Evolutionary conservation across 208 protist genomes (phyloP), one percentile per base, ranked within the genome.

Genomic region (Lotmaria passim): DNA sequence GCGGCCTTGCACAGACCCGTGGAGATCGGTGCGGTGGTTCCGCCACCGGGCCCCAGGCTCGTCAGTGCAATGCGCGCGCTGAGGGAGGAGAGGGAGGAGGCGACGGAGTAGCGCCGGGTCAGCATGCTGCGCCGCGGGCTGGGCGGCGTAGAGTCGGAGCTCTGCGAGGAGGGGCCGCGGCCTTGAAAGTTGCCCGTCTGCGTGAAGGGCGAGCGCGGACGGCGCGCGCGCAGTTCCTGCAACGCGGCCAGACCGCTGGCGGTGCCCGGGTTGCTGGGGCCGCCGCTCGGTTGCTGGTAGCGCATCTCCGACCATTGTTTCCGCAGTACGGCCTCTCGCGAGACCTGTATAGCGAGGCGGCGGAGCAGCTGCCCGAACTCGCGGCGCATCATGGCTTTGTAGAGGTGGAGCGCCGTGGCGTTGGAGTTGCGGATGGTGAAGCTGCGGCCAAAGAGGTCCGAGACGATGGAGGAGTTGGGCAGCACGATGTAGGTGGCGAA

Each of bases 401-500:
- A 92, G 60, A 82, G 63, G 14, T 69, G 69, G 19, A 74, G 60
- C 31, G 92, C 51, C 6, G 62, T 57, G 11, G 68, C 70, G 24
- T 81, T 79, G 0, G 83, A 84, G 78, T 83, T 89, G 58, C 86
- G 86, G 12, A 87, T 70, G n/a, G 72, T 61, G 60, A 87, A 89
- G 60, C 78, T 77, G 41, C 63, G 73, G 10, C 89, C 89, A 69
- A 90, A 94, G 41, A 72, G 81, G 51, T 86, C 84, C 38, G 79
- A 64, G 19, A 79, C 80, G 28, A 90, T 75, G 26, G 83, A 80
- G 21, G 89, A 53, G 24, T 83, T 87, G 15, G 89, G 89, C 24
- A 94, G 76, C 23, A 91, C 73, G 17, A 78, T 80, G 64, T 87
- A 77, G 33, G 90, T 81, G 65, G 71, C 83, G 43, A 90, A 83